Percentiles rank a stretch among this genome's conserved stretches.
Evolutionary conservation across 2,329 filamentous ascomycete species (phyloP).

Genomic region (Cladosporium cucumerinum): DNA sequence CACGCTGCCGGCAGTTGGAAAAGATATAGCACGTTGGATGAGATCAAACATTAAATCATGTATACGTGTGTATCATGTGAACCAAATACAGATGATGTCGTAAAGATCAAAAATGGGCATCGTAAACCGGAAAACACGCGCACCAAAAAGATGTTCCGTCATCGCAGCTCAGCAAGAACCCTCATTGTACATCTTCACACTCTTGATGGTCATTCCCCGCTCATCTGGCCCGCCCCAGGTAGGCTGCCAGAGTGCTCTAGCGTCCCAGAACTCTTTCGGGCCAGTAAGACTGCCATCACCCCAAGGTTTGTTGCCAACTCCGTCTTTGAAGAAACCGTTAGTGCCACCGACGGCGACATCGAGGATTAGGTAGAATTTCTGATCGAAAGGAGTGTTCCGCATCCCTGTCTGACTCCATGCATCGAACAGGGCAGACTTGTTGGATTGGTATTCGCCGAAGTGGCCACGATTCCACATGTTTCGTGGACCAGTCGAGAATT

Average conservation of each 20-base stretch:
- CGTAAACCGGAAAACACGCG: background rate
- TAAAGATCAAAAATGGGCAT: background rate
- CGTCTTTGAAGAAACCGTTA: conserved; percentile 71
- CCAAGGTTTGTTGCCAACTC: conserved; percentile 69
- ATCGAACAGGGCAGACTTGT: conserved; percentile 28
- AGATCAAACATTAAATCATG: background rate
- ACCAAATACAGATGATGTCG: background rate
- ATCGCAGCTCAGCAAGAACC: conserved; percentile 7
- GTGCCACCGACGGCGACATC: conserved; percentile 32
- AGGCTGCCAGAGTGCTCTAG: conserved; percentile 25
- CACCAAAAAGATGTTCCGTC: background rate
- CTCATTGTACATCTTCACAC: conserved; percentile 34
- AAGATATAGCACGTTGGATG: background rate
- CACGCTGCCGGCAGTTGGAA: no score
- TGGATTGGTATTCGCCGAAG: conserved; percentile 25
- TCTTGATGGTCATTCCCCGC: conserved; percentile 25
- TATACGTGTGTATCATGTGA: background rate
- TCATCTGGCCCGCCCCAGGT: conserved; percentile 33
- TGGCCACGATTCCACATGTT: conserved; percentile 31
- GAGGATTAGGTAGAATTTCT: conserved; percentile 33
- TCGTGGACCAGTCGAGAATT: conserved; percentile 23
- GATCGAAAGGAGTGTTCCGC: conserved; percentile 32
- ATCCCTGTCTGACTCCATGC: conserved; percentile 28
- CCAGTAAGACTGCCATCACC: conserved; percentile 63
- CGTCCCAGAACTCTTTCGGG: conserved; percentile 69